A percentile compares a stretch with the other conserved stretches of the same genome.
Evolutionary conservation across 805 yeast species (phyloP).

Genomic region (Priceomyces haplophilus): DNA sequence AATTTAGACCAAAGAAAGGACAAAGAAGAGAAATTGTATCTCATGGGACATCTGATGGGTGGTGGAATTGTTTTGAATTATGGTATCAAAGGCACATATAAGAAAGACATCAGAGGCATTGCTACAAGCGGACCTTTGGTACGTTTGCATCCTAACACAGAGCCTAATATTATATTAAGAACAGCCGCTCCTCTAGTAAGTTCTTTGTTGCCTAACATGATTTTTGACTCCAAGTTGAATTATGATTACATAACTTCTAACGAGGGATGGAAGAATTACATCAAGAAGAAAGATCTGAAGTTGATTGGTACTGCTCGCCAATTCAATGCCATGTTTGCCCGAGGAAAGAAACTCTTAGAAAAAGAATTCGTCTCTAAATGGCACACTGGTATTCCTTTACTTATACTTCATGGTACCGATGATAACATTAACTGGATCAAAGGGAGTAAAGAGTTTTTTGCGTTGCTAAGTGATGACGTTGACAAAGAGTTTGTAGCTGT

Average conservation of each 20-base stretch:
- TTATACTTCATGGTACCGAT: slow-evolving; percentile 59
- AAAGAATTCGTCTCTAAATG: slow-evolving; percentile 33
- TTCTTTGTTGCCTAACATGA: slow-evolving; percentile 44
- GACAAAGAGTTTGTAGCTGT: slow-evolving; percentile 27
- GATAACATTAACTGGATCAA: slow-evolving; percentile 59
- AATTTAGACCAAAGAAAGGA: slow-evolving; percentile 35
- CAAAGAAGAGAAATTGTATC: slow-evolving; percentile 39
- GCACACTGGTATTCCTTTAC: slow-evolving; percentile 43
- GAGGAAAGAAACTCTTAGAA: slow-evolving; percentile 55
- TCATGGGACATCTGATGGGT: slow-evolving; percentile 80
- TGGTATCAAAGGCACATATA: slow-evolving; percentile 52
- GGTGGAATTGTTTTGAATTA: slow-evolving; percentile 70
- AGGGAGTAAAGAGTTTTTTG: slow-evolving; percentile 44
- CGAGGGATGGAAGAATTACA: slow-evolving; percentile 42
- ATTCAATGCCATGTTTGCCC: slow-evolving; percentile 55
- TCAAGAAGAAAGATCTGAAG: slow-evolving; percentile 37
- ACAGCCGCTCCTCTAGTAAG: slow-evolving; percentile 37
- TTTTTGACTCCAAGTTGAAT: slow-evolving; percentile 53
- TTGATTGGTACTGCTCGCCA: slow-evolving; percentile 54
- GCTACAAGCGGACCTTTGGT: slow-evolving; percentile 61
- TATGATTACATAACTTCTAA: slow-evolving; percentile 55
- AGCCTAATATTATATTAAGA: slow-evolving; percentile 48
- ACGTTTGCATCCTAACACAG: slow-evolving; percentile 52
- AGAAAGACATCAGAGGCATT: slow-evolving; percentile 44
- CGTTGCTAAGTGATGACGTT: slow-evolving; percentile 28